These are phyloP conservation scores for Leersia perrieri DNA, from an alignment of 176 grass and related monocot species.

Conservation along the genomic window DNA sequence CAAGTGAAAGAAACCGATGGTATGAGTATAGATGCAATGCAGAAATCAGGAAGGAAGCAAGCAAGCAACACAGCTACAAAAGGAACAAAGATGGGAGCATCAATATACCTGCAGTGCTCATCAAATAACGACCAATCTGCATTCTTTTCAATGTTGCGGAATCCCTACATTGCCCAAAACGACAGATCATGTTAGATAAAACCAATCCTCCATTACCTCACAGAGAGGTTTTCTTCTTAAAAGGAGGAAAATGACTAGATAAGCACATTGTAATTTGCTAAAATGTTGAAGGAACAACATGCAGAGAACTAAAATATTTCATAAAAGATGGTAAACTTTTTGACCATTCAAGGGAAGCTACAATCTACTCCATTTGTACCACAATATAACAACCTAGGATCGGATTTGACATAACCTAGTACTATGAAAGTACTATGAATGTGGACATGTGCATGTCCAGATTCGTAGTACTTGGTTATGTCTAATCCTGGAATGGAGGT, in stretches of 20 bases:
- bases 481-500: too few relatives aligned
- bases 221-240: not conserved
- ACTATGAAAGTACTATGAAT: too few relatives aligned
- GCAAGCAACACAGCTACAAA: conserved; percentile 14
- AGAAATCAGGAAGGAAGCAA: not conserved
- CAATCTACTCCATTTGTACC: too few relatives aligned
- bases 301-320: not conserved
- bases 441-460: too few relatives aligned
- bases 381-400: too few relatives aligned
- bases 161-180: conserved; percentile 42
- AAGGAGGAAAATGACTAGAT: not conserved
- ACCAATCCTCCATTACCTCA: not conserved
- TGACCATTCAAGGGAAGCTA: not conserved
- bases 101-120: conserved; percentile 40
- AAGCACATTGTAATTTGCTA: not conserved
- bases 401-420: too few relatives aligned
- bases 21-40: not conserved
- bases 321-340: not conserved
- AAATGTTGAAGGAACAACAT: not conserved
- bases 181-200: conserved; percentile 13
- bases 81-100: not conserved
- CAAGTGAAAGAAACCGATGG: not conserved
- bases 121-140: conserved; percentile 55
- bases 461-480: too few relatives aligned
- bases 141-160: conserved; percentile 51